Evolutionary conservation across 1,284 basidiomycete species (phyloP), one percentile per base, ranked within the genome.

Genomic region (Apiotrichum domesticum): DNA sequence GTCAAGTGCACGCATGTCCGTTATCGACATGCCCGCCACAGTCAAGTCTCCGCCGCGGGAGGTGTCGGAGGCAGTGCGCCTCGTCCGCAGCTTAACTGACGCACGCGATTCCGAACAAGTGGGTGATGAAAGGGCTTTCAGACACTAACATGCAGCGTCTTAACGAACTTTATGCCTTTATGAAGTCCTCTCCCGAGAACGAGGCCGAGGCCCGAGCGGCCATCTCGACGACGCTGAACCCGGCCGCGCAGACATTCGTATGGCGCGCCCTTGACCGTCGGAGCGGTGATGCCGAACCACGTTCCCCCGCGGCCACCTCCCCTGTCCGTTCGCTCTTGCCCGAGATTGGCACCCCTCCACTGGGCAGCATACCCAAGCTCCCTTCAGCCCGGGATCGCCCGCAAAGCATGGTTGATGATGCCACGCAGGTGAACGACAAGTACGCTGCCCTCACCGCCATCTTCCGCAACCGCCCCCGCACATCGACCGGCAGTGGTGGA

Each of bases 121-220:
- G 85, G 6, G 79, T 88, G 76, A 7, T 1, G 11, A 35, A 8
- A 85, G n/a, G 6, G 7, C n/a, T 11, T 6, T 9, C 4, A 4
- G 2, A 8, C 4, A 32, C 35, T 49, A 21, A 89, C 74, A 87
- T 88, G 72, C 86, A 93, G 76, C 92, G 91, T 4, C 94, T 99
- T 57, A 93, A 90, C n/a, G 91, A 94, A 65, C 79, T 99, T 43
- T 92, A 98, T 71, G 87, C 93, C 46, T 98, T 94, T 79, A 79
- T 96, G 66, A 95, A 95, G 76, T 85, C 85, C 35, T 85, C 97
- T 69, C 95, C 94, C 0, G 87, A 91, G 64, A 93, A 94, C 72
- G 84, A 86, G 67, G 79, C 83, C 4, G 86, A 87, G 57, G 90
- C 97, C 14, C 89, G 93, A 65, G 86, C 61, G 5, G 70, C 68